These are phyloP conservation scores for Trichoderma lentiforme DNA, from an alignment of 2,329 filamentous ascomycete species.

Conservation along the genomic window DNA sequence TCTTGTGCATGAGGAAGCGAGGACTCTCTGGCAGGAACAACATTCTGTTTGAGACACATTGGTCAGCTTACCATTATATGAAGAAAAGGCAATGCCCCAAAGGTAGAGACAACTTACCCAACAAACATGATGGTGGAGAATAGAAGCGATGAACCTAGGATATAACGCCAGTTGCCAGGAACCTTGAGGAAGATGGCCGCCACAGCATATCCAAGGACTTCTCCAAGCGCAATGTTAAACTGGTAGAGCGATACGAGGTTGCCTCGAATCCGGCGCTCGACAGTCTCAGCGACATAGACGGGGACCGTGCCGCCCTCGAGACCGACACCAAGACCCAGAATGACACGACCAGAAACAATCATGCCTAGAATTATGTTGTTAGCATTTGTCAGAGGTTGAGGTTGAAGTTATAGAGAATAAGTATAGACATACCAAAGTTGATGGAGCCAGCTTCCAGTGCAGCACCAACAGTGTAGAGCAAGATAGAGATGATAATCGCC, in stretches of 20 bases:
- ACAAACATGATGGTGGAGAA: conserved; percentile 53
- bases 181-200: conserved; percentile 71
- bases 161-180: conserved; percentile 68
- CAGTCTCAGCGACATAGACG: conserved; percentile 71
- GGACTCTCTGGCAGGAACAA: conserved; percentile 69
- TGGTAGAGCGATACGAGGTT: conserved; percentile 73
- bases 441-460: conserved; percentile 65
- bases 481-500: conserved; percentile 66
- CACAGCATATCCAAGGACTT: conserved; percentile 69
- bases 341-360: conserved; percentile 65
- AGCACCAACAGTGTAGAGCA: conserved; percentile 68
- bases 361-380: conserved; percentile 41
- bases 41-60: conserved; percentile 48
- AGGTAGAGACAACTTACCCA: conserved; percentile 44
- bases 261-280: conserved; percentile 63
- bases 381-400: fast-evolving
- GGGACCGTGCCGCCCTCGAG: conserved; percentile 72
- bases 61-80: background rate
- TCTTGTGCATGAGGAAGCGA: conserved; percentile 68
- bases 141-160: conserved; percentile 67
- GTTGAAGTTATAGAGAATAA: background rate
- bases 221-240: conserved; percentile 71
- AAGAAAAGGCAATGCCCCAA: background rate
- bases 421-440: conserved; percentile 50
- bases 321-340: conserved; percentile 68